phyloP scores from a whole-genome alignment of 768 basidiomycete species.

The Leccinum ochraceum region DNA sequence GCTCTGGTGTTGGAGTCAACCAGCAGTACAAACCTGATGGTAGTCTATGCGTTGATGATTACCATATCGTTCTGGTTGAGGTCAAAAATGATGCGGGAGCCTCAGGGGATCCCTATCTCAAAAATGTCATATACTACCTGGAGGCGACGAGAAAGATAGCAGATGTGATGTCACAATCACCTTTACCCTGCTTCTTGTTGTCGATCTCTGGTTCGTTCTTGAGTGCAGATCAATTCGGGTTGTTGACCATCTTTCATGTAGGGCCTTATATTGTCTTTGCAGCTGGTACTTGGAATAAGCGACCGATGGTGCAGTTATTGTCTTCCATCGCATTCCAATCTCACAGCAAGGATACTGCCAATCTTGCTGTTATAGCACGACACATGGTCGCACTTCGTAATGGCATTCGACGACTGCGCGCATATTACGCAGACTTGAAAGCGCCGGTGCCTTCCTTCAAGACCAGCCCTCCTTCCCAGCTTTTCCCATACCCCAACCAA shows the following conservation, averaged over 20 bases:
- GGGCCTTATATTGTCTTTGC: too few species aligned
- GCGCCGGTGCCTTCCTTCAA: neutral
- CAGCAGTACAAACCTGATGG: too few species aligned
- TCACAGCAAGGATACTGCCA: too few species aligned
- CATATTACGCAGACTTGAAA: conserved; percentile 22
- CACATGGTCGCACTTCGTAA: too few species aligned
- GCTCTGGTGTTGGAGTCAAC: too few species aligned
- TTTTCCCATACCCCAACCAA: conserved; percentile 9
- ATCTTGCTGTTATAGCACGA: too few species aligned
- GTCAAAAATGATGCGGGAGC: conserved; percentile 25
- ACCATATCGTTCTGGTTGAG: conserved; percentile 13
- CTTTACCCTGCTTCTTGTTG: conserved; percentile 31
- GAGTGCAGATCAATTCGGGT: too few species aligned
- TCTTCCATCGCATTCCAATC: too few species aligned
- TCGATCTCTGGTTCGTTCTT: conserved; percentile 21
- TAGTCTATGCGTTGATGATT: too few species aligned
- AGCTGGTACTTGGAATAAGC: too few species aligned
- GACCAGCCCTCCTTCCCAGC: neutral
- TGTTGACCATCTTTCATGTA: too few species aligned
- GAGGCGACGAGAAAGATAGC: conserved; percentile 17
- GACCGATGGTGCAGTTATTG: too few species aligned
- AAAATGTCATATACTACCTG: conserved; percentile 25
- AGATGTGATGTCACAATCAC: conserved; percentile 8
- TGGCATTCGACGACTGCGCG: conserved; percentile 4
- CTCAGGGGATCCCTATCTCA: conserved; percentile 27